Evolutionary conservation across 495 filamentous ascomycete genomes (phyloP).

Genomic region (Trichoderma gamsii): DNA sequence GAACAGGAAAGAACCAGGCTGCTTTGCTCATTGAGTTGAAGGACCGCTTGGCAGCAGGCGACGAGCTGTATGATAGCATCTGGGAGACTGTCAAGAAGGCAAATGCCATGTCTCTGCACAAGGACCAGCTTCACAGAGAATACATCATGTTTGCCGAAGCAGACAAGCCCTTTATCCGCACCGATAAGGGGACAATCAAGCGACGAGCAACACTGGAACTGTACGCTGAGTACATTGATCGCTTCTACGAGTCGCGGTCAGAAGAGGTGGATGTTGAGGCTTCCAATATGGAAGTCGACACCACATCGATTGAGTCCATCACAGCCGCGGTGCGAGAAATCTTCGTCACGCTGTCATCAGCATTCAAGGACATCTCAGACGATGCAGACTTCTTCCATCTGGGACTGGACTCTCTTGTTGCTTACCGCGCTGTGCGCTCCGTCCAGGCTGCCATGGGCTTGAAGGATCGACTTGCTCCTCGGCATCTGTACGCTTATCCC

Average conservation of each 20-base stretch:
- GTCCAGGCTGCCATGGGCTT: constrained; percentile 24
- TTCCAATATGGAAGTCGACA: constrained; percentile 18
- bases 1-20: constrained; percentile 27
- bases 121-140: constrained; percentile 24
- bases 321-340: constrained; percentile 18
- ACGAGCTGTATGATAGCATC: constrained; percentile 28
- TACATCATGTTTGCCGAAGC: constrained; percentile 29
- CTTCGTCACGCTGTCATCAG: constrained; percentile 21
- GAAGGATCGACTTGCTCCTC: constrained; percentile 24
- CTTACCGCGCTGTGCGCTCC: constrained; percentile 24
- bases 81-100: constrained; percentile 24
- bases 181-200: constrained; percentile 41
- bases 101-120: constrained; percentile 25
- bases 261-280: constrained; percentile 15
- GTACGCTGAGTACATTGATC: constrained; percentile 35
- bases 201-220: constrained; percentile 28
- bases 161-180: constrained; percentile 35
- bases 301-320: constrained; percentile 22
- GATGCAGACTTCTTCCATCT: constrained; percentile 26
- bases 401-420: constrained; percentile 29
- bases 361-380: constrained; percentile 18
- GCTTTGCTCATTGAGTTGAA: constrained; percentile 28
- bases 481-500: constrained; percentile 28
- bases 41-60: constrained; percentile 17
- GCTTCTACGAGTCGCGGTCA: constrained; percentile 23